Evolutionary conservation across 306 rosid genomes (phyloP).

Genomic region (Carpinus fangiana): DNA sequence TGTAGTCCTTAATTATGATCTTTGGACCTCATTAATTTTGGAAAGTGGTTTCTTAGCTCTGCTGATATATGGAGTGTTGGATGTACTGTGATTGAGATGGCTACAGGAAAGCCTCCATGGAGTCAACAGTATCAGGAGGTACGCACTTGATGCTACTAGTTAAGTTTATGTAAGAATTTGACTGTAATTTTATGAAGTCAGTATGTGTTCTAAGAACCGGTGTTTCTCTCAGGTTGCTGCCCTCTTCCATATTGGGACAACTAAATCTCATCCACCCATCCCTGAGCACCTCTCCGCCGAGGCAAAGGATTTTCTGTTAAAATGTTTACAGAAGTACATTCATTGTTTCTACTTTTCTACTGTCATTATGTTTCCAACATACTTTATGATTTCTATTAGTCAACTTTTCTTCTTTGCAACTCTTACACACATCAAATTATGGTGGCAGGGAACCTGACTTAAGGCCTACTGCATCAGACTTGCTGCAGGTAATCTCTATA

Average conservation of each 20-base stretch:
- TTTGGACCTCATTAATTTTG: constrained; percentile 25
- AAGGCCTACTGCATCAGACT: constrained; percentile 74
- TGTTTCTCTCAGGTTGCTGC: constrained; percentile 77
- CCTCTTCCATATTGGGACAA: constrained; percentile 82
- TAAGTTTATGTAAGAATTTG: background rate
- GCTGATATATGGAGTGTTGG: constrained; percentile 99
- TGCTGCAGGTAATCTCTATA: constrained; percentile 63
- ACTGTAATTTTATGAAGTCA: constrained; percentile 9
- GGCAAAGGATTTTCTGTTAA: constrained; percentile 80
- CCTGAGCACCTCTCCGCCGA: constrained; percentile 88
- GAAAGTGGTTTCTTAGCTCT: constrained; percentile 55
- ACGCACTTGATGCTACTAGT: constrained; percentile 27
- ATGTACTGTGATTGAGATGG: constrained; percentile 95
- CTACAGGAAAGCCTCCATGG: constrained; percentile 99
- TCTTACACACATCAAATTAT: constrained; percentile 27
- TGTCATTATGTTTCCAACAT: background rate
- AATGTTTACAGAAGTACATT: constrained; percentile 78
- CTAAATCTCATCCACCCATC: constrained; percentile 94
- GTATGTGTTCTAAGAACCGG: background rate
- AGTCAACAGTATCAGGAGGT: constrained; percentile 98
- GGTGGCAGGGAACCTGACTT: constrained; percentile 84
- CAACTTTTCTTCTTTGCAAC: background rate
- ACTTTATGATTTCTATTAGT: background rate
- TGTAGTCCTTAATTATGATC: constrained; percentile 20
- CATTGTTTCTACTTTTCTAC: constrained; percentile 15